Base-by-base conservation (phyloP, 106 monocot species). In the Dioscorea dumetorum region DNA sequence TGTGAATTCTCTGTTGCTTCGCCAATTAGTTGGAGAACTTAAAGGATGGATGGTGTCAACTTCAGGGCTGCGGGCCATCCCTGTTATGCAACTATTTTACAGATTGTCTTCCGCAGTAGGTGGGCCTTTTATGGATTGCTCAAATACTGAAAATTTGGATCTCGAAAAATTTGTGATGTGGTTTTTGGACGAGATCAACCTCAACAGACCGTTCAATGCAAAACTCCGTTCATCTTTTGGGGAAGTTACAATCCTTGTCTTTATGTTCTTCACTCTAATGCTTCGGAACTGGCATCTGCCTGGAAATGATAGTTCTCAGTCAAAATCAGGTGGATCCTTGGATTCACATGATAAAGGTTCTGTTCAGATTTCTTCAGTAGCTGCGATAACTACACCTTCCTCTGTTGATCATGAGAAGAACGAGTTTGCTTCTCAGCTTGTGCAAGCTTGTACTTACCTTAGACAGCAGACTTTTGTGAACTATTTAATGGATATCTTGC, bases 241-340 rank as follows among this genome's bases (percentile, higher is more conserved):
- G 14, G 99, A 99, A 87, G 79, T 85, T 22, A 59, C 72, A 33
- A 90, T 99, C 65, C 82, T 99, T 71, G 90, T 93, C 57, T 93
- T 93, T 71, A 87, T 93, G 90, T 99, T 90, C 69, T 85, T 99
- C 74, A 99, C 90, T 20, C 80, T 99, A 34, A 93, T 99, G 99
- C 90, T 99, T 74, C 86, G 93, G 24, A 99, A 99, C 49, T 99
- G 99, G 99, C 93, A 99, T 75, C 99, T 90, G 60, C 99, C 99
- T 81, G 85, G 90, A 5, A 67, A 78, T 80, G 99, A 99, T 8
- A 70, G 68, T 63, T 83, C 90, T 69, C 80, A 83, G 54, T 64
- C 79, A 59, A 87, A 93, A 68, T 75, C 80, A 54, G 66, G 75
- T 72, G 48, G 51, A 12, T 66, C 50, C 50, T 20, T 48, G 19